Base-by-base conservation (phyloP, 1,284 basidiomycete species). In the Neonothopanus nambi region DNA sequence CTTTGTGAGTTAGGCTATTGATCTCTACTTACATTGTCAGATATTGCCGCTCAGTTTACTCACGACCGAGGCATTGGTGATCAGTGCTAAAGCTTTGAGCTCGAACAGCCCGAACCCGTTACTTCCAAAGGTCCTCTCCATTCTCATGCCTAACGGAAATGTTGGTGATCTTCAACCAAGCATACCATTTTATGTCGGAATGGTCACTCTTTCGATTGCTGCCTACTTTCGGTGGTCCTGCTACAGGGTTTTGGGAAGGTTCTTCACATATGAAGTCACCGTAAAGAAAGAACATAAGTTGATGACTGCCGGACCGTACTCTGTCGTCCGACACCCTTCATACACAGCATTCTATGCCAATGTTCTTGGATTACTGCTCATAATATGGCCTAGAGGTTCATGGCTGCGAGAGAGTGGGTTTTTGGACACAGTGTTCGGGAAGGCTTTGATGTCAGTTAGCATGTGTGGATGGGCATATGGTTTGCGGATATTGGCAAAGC, bases 231-330 rank as follows among this genome's bases (percentile, higher is more conserved):
- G 52, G 12, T 54, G 45, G 52, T 18, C 21, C 15, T 54, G 45
- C 23, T 54, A 54, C 24, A 39, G 45, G 20, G n/a, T 33, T 3
- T 40, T 54, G 7, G 52, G 52, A 1, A 54, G 43, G 15, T 26
- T 54, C 38, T 54, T 54, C 35, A 54, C 52, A 11, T 54, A 48
- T 26, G 52, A 54, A 30, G 33, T 54, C 30, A 39, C 38, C n/a
- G 46, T 54, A 5, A 45, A 54, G 3, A 46, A 38, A n/a, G 40
- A 48, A 8, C 52, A 54, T 28, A 33, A 48, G 9, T 28, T 54
- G 3, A 30, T 54, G 4, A 54, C 52, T 30, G 42, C 44, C 9
- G 52, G 52, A 11, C 52, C 52, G 3, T 54, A 54, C 30, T 12
- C 13, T 24, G 18, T 54, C 12, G 52, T 54, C 23, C 47, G 52